phyloP scores from a whole-genome alignment of 257 asterid species.

The Nicotiana paniculata region DNA sequence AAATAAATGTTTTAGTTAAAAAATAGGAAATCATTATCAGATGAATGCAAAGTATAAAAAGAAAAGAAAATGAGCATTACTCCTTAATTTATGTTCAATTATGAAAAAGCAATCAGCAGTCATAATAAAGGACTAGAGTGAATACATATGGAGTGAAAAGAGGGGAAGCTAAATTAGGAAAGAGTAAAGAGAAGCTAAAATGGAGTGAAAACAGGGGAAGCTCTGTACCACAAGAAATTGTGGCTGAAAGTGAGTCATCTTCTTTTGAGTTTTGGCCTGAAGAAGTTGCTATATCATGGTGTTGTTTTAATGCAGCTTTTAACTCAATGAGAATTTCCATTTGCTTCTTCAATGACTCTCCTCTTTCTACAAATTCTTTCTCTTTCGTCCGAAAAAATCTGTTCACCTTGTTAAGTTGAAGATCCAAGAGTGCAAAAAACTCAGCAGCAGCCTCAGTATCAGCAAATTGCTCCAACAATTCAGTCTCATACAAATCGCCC shows the following conservation, averaged over 20 bases:
- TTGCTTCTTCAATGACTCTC: slow-evolving; percentile 66
- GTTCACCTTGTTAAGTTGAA: slow-evolving; percentile 87
- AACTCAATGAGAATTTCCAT: slow-evolving; percentile 73
- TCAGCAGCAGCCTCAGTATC: slow-evolving; percentile 62
- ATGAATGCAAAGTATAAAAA: not conserved
- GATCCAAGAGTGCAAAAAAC: slow-evolving; percentile 65
- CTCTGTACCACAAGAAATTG: slow-evolving; percentile 67
- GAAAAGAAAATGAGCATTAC: not conserved
- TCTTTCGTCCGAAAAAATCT: slow-evolving; percentile 64
- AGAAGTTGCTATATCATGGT: slow-evolving; percentile 25
- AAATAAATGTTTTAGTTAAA: not conserved
- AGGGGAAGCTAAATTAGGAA: not conserved
- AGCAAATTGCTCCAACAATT: slow-evolving; percentile 60
- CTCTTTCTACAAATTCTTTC: slow-evolving; percentile 78
- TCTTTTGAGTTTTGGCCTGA: slow-evolving; percentile 40
- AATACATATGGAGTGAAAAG: not conserved
- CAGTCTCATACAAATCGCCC: slow-evolving; percentile 69
- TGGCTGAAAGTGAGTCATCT: slow-evolving; percentile 64
- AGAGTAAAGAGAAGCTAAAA: slow-evolving; percentile 6
- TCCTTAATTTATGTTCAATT: not conserved
- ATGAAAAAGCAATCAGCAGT: not conserved
- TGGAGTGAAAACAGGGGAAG: slow-evolving; percentile 7
- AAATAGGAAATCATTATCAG: too few species aligned
- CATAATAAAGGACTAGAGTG: not conserved
- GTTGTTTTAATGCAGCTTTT: slow-evolving; percentile 40